Evolutionary conservation across 169 alveolate genomes (phyloP), one percentile per base, ranked within the genome.

Genomic region (Eimeria tenella): DNA sequence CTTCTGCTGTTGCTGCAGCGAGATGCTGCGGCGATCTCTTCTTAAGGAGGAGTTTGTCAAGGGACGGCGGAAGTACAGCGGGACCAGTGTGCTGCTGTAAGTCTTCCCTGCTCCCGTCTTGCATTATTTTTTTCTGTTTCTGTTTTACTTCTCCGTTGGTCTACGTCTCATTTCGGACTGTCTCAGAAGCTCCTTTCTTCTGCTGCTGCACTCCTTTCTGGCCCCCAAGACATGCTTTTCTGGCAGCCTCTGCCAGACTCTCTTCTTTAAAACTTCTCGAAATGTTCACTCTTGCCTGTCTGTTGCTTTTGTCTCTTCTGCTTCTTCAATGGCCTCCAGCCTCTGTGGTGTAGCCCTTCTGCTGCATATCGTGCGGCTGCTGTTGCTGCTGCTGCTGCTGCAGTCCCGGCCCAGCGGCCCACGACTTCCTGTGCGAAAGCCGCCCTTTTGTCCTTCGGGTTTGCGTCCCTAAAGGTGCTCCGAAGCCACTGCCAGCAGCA

Each of bases 1-100:
- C 70, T 79, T 19, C 53, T 50, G 65, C 88, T 79, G 88, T 23
- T 79, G 84, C 60, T 74, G 84, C 88, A 79, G 88, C 31, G 88
- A 53, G 70, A 79, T 79, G 88, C 88, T 79, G 65, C 88, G 88
- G 25, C 49, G 62, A 5, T n/a, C 31, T 5, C 55, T 79, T 8
- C 52, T 79, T 4, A 13, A 13, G 50, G 88, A 79, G 88, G 88
- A 79, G 52, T 79, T 79, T 55, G 53, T 79, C 3, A 50, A n/a
- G 52, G 88, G 88, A 3, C 6, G 88, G n/a, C 31, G 71, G 71
- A 50, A 79, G 71, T 79, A 52, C 52, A 53, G 71, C 11, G 88
- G 88, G 55, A 31, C 88, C 49, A 79, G 55, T 13, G 56, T 79
- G 17, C 13, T 79, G n/a, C 6, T 13, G 68, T 50, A 17, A 13